phyloP scores from a whole-genome alignment of 495 filamentous ascomycete genomes.

The Penicillium fimorum region DNA sequence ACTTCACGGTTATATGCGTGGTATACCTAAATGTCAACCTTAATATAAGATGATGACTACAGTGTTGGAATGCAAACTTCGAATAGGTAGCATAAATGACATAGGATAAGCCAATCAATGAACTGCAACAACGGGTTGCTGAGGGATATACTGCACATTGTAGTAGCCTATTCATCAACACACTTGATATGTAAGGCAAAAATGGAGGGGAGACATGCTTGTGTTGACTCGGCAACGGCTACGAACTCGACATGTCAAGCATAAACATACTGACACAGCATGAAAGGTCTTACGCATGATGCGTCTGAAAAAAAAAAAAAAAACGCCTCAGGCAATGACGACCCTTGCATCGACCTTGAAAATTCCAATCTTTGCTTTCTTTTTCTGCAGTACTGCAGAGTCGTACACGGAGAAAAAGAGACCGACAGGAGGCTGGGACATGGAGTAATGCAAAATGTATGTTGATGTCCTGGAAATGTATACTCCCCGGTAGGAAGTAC shows the following conservation, averaged over 20 bases:
- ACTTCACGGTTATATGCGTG: background rate
- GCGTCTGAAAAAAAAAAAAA: background rate
- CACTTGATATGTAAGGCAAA: background rate
- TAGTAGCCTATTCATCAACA: background rate
- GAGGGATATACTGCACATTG: background rate
- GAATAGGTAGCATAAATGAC: background rate
- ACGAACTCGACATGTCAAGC: constrained; percentile 17
- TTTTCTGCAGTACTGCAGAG: constrained; percentile 10
- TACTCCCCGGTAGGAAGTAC: background rate
- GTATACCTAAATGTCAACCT: no score
- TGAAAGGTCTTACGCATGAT: background rate
- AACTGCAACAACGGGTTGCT: background rate
- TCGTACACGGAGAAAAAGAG: constrained; percentile 21
- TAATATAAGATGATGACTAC: background rate
- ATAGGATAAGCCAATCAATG: background rate
- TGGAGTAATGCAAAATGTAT: constrained; percentile 11
- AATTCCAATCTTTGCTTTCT: constrained; percentile 2
- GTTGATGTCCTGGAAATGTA: constrained; percentile 5
- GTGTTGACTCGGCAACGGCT: constrained; percentile 24
- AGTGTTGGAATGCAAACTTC: background rate
- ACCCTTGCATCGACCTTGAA: constrained; percentile 11
- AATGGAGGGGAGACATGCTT: constrained; percentile 2
- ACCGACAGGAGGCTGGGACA: constrained; percentile 18
- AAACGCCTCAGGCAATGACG: background rate
- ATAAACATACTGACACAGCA: constrained; percentile 2